phyloP scores from a whole-genome alignment of 1,284 basidiomycete genomes.

The Polyporus tsugae region DNA sequence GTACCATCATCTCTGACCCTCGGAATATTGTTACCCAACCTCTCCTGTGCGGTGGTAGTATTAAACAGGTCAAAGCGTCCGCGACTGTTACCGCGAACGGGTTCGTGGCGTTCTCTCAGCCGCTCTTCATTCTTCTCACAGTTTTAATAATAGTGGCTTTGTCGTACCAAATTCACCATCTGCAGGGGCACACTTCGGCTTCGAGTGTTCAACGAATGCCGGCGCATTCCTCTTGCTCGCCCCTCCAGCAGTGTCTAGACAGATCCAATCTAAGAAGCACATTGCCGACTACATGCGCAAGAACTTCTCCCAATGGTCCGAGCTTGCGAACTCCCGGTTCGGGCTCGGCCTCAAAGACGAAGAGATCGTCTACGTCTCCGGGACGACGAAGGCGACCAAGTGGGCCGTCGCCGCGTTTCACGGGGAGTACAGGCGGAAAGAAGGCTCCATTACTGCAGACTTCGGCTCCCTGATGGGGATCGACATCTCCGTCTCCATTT shows the following conservation, averaged over 20 bases:
- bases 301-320: conserved; percentile 17
- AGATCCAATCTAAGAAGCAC: conserved; percentile 11
- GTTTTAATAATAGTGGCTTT: background rate
- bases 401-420: conserved; percentile 29
- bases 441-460: conserved; percentile 11
- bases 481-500: conserved; percentile 15
- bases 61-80: background rate
- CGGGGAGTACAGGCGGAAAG: conserved; percentile 11
- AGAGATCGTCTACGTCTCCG: conserved; percentile 21
- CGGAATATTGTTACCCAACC: background rate
- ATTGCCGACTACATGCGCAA: conserved; percentile 18
- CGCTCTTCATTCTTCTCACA: background rate
- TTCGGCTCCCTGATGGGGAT: conserved; percentile 2
- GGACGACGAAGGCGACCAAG: conserved; percentile 13
- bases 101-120: background rate
- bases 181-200: conserved; percentile 14
- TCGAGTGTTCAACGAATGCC: conserved; percentile 9
- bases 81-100: background rate
- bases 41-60: background rate
- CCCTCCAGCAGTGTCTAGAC: conserved; percentile 11
- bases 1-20: background rate
- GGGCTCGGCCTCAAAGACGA: conserved; percentile 17
- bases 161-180: background rate
- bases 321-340: conserved; percentile 14
- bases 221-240: conserved; percentile 27